Base-by-base conservation (phyloP, 495 filamentous ascomycete species). In the Neurospora terricola region DNA sequence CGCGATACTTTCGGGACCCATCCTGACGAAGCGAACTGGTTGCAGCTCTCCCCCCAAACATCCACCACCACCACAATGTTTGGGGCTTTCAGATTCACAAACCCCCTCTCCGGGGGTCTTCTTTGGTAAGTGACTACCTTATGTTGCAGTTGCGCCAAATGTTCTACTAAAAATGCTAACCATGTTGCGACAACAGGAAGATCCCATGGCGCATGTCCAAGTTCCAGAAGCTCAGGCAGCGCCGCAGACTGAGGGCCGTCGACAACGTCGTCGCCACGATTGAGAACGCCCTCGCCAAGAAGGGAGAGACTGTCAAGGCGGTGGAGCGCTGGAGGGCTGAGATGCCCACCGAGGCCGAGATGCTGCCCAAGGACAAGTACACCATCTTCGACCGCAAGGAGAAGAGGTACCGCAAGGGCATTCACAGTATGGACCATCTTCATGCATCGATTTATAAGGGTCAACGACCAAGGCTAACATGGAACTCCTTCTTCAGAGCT, bases 361-460 rank as follows among this genome's bases (percentile, higher is more conserved):
- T 99, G 96, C 81, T 96, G 80, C 90, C 96, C 62, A 91, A 89
- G 82, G 96, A 99, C 83, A 99, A 99, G 82, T 99, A 99, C 84
- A 97, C 94, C 27, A 90, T 99, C 74, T 99, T 98, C 84, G 94
- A 96, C 83, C 90, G 94, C 76, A 98, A 97, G 82, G 94, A 91
- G 86, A 97, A 93, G 90, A 89, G 86, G 75, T 99, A 99, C 83
- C 87, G 96, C 80, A 99, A 99, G 88, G 91, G 92, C 21, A 93
- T 98, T 78, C 96, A 97, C 83, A 98, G 94, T 98, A 86, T 74
- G 94, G 91, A 68, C 68, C 66, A 34, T 71, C 42, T 70, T 69
- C 27, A 54, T 69, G 38, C 59, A 38, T 69, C 18, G 16, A 70
- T 16, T 72, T 66, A 30, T 43, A 16, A 30, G 23, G 72, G 73